A percentile compares a stretch with the other conserved stretches of the same genome.
phyloP scores from a whole-genome alignment of 2,329 filamentous ascomycete genomes.

The Furcasterigmium furcatum region DNA sequence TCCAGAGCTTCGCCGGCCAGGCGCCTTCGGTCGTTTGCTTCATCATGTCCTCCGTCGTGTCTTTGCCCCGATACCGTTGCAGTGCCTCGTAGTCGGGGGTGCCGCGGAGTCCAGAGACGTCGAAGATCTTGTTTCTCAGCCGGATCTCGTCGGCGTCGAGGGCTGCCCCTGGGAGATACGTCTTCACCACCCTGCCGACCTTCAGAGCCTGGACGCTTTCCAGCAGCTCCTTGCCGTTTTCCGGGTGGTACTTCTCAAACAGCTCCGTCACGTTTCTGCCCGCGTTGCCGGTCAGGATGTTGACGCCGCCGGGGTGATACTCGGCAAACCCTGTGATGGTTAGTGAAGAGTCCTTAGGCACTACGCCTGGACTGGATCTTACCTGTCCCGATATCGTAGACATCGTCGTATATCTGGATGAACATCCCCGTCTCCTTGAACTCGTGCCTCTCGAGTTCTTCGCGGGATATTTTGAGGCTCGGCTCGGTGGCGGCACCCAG shows the following conservation, averaged over 20 bases:
- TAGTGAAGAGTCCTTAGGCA: not conserved
- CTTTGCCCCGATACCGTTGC: not conserved
- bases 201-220: conserved; percentile 1
- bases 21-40: too few relatives aligned
- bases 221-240: conserved; percentile 1
- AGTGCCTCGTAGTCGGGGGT: not conserved
- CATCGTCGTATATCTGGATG: conserved; percentile 4
- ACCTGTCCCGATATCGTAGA: conserved; percentile 13
- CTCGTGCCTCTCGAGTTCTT: conserved; percentile 3
- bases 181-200: conserved; percentile 3
- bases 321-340: conserved; percentile 10
- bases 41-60: not conserved
- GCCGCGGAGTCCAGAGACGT: not conserved
- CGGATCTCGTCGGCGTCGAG: not conserved
- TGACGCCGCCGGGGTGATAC: conserved; percentile 9
- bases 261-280: conserved; percentile 8
- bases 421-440: conserved; percentile 7
- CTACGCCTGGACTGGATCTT: not conserved
- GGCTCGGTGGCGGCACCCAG: not conserved
- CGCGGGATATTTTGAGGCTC: not conserved
- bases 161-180: not conserved
- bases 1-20: not conserved
- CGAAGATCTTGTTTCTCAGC: not conserved
- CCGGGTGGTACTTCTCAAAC: conserved; percentile 4
- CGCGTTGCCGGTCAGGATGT: conserved; percentile 1